phyloP scores from a whole-genome alignment of 2,329 filamentous ascomycete genomes.

The Trichoderma brevicompactum region DNA sequence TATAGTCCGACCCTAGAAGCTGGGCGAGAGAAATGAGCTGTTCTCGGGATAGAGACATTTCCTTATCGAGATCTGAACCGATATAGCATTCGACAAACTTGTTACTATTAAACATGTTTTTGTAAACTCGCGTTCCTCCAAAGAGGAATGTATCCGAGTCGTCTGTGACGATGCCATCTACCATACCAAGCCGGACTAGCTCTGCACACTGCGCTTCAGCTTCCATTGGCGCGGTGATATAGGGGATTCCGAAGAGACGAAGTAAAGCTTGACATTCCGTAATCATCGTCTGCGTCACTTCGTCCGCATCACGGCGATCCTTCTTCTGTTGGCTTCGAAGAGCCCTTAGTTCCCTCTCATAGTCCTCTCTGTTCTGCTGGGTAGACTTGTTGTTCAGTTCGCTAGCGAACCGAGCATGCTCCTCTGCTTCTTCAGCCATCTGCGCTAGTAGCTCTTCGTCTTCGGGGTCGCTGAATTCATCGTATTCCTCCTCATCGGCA shows the following conservation, averaged over 20 bases:
- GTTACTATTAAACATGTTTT: slow-evolving; percentile 99
- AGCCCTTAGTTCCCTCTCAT: slow-evolving; percentile 84
- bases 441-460: slow-evolving; percentile 87
- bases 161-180: slow-evolving; percentile 97
- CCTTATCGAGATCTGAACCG: slow-evolving; percentile 78
- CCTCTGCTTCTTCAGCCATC: slow-evolving; percentile 87
- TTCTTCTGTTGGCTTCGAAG: slow-evolving; percentile 95
- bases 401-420: slow-evolving; percentile 90
- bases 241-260: slow-evolving; percentile 88
- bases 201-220: slow-evolving; percentile 97
- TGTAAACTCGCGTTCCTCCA: slow-evolving; percentile 94
- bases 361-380: slow-evolving; percentile 73
- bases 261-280: slow-evolving; percentile 92
- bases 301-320: slow-evolving; percentile 92
- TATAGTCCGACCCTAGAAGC: slow-evolving; percentile 91
- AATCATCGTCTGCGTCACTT: slow-evolving; percentile 96
- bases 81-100: slow-evolving; percentile 98
- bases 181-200: slow-evolving; percentile 80
- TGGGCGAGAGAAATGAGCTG: slow-evolving; percentile 91
- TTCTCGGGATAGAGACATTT: slow-evolving; percentile 82
- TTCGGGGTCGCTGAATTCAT: slow-evolving; percentile 82
- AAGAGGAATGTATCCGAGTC: slow-evolving; percentile 97
- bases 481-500: slow-evolving; percentile 67
- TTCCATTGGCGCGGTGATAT: slow-evolving; percentile 98
- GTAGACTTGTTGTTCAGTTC: slow-evolving; percentile 78